Base-by-base conservation (phyloP, 139 green algal species). In the Spirogloea muscicola region DNA sequence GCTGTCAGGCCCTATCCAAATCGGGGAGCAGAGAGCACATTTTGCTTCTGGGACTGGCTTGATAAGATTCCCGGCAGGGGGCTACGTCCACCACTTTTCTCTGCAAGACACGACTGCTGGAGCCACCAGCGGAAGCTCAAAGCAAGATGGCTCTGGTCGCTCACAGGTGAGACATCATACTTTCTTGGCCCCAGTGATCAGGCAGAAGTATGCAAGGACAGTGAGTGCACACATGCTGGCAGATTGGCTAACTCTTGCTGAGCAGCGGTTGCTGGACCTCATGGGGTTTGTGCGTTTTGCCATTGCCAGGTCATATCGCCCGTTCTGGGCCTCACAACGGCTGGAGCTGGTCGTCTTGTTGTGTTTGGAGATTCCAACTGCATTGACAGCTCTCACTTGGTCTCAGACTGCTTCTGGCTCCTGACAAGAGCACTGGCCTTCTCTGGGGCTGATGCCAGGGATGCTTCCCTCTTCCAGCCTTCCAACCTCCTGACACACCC, bases 311-410 rank as follows among this genome's bases (percentile, higher is more conserved):
- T 34, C 3, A 64, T 70, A 18, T 13, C 40, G 1, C 36, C 72
- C n/a, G 41, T 81, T 3, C 31, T 81, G 42, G 38, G 62, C 1
- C 68, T 88, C 38, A 73, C 48, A 6, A 67, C 74, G 29, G 40
- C 66, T 39, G 88, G 84, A 49, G 33, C 48, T 29, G 93, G 93
- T 3, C 59, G 79, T 36, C 74, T 97, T 29, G 87, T 74, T 1
- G 83, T 92, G 1, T 92, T 91, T 49, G 87, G 90, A 7, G 94
- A 98, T 82, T 90, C 82, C 52, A 95, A 94, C 81, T 98, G 94
- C 87, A 77, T 98, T 25, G 94, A 98, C 86, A 90, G 84, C 65
- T 68, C 38, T 25, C 83, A 87, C 49, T 37, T 68, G 44, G 29
- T 78, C 2, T 44, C 25, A 10, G 25, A 66, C 33, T 81, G 74